Evolutionary conservation across 2,329 filamentous ascomycete genomes (phyloP), one percentile per base, ranked within the genome.

Genomic region (Ascochyta viciae-villosae): DNA sequence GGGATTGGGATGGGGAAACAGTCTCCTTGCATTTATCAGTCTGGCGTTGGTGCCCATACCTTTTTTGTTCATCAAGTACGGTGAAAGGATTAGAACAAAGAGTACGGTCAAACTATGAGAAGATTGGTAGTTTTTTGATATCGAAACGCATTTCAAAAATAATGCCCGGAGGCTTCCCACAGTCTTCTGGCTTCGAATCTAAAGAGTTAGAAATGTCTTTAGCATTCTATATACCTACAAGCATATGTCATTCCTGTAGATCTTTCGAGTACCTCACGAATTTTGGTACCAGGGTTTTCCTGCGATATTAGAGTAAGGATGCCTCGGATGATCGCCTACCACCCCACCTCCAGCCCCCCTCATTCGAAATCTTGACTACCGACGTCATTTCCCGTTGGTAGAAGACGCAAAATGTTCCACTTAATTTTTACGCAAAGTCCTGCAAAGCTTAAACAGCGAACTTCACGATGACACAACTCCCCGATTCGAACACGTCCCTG

Each of bases 1-100:
- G 50, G 77, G 76, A 0, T 74, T 76, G 33, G 76, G 77, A 2
- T 80, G 75, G 71, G 72, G 73, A 0, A 77, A 77, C 34, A 71
- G 66, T 29, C 39, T 77, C 50, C 54, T 78, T 2, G 76, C 70
- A 4, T 76, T 78, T 41, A 59, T 78, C 4, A 58, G 66, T 4
- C 22, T 71, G 10, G 19, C 60, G 2, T 43, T 74, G 7, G 57
- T 72, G 27, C 74, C 74, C 2, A 72, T 76, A 41, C 74, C 73
- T 3, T 73, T 76, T 26, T 39, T 75, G 29, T 76, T 76, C 34
- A 67, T 74, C 15, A 70, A 63, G 34, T 76, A 72, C 48, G 74
- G 74, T 3, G 71, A 73, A 42, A 50, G 57, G 22, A 67, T 76
- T 13, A 63, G 74, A 26, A 56, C 41, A 19, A 67, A 56, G 8